Evolutionary conservation across 2,329 filamentous ascomycete species (phyloP).

Genomic region (Tolypocladium tundrense): DNA sequence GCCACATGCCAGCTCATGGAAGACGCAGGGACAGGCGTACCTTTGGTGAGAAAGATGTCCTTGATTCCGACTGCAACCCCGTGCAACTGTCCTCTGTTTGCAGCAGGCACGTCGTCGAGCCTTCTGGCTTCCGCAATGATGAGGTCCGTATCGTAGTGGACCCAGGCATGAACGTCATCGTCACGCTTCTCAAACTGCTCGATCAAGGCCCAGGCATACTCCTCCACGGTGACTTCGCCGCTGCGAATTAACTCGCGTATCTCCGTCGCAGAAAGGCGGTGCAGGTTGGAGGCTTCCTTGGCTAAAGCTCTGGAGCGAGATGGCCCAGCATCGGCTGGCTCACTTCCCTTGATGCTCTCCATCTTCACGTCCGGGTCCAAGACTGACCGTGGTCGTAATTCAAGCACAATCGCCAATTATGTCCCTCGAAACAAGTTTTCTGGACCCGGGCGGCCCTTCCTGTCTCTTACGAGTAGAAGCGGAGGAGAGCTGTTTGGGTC

Average conservation of each 20-base stretch:
- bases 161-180: slow-evolving; percentile 38
- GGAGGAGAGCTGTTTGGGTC: too few relatives aligned
- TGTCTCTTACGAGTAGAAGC: too few relatives aligned
- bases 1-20: neutral
- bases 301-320: neutral
- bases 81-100: slow-evolving; percentile 43
- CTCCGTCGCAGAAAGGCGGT: neutral
- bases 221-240: slow-evolving; percentile 31
- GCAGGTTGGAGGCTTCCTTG: neutral
- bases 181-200: slow-evolving; percentile 33
- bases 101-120: slow-evolving; percentile 37
- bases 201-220: slow-evolving; percentile 37
- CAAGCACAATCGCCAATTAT: neutral
- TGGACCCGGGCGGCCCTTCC: too few relatives aligned
- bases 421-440: neutral
- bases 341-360: neutral
- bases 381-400: neutral
- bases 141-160: slow-evolving; percentile 30
- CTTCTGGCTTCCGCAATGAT: slow-evolving; percentile 37
- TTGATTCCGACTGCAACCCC: slow-evolving; percentile 50
- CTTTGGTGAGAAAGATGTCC: slow-evolving; percentile 48
- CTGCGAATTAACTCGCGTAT: slow-evolving; percentile 3
- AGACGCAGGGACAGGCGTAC: slow-evolving; percentile 15
- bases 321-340: neutral
- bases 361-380: neutral